These are phyloP conservation scores for Tubosaeta sp. DNA, from an alignment of 768 basidiomycete species.

Conservation along the genomic window DNA sequence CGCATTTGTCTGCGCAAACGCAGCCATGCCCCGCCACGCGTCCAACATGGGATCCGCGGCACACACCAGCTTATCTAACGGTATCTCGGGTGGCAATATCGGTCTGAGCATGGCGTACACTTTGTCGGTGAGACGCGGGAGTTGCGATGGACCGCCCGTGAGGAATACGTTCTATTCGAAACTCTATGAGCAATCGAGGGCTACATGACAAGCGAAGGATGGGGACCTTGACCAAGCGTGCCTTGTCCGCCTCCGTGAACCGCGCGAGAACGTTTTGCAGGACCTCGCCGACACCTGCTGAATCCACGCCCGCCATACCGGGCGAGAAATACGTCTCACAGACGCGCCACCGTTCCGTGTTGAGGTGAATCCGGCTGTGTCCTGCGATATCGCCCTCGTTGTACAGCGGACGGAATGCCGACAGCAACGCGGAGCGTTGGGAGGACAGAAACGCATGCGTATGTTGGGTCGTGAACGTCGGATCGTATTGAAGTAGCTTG, in stretches of 20 bases:
- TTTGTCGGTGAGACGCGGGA: conserved; percentile 65
- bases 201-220: neutral
- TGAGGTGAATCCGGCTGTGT: conserved; percentile 77
- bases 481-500: conserved; percentile 79
- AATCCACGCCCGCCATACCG: conserved; percentile 90
- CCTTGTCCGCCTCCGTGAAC: conserved; percentile 65
- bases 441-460: conserved; percentile 77
- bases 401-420: conserved; percentile 79
- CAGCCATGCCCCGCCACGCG: conserved; percentile 93
- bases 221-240: conserved; percentile 67
- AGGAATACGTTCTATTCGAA: conserved; percentile 78
- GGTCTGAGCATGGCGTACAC: conserved; percentile 76
- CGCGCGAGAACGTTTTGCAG: conserved; percentile 76
- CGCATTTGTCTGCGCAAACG: conserved; percentile 54
- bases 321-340: conserved; percentile 94
- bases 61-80: conserved; percentile 50
- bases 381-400: conserved; percentile 72
- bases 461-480: conserved; percentile 73
- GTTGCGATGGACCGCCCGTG: conserved; percentile 75
- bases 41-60: conserved; percentile 69
- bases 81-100: conserved; percentile 78
- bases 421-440: conserved; percentile 78
- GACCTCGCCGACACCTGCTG: conserved; percentile 91
- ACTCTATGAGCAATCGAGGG: neutral
- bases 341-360: conserved; percentile 84